A percentile compares a stretch with the other conserved stretches of the same genome.
Conservation (phyloP, 257 asterid species). For the Ophiorrhiza pumila region DNA sequence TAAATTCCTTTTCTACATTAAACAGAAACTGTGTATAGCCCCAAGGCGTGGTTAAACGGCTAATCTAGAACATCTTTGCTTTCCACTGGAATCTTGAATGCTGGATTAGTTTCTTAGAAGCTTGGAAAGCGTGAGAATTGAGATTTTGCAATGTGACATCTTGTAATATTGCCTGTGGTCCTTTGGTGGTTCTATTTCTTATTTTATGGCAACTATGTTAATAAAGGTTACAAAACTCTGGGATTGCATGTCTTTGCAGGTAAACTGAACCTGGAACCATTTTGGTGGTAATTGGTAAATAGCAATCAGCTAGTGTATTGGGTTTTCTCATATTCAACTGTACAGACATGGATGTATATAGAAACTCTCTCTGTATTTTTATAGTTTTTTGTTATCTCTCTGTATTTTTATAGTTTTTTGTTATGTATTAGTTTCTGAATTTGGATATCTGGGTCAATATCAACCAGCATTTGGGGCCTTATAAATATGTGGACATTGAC, state of each 20-base stretch:
- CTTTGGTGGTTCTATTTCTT: not conserved
- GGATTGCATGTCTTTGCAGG: not conserved
- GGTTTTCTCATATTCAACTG: not conserved
- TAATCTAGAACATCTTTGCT: not conserved
- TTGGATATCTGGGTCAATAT: not conserved
- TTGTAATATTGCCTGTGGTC: not conserved
- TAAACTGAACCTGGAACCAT: not conserved
- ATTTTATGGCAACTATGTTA: not conserved
- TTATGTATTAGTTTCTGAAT: not conserved
- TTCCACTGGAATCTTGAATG: not conserved
- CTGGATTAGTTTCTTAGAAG: not conserved
- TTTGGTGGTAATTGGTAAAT: not conserved
- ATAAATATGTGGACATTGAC: too few relatives aligned
- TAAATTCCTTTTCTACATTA: not conserved
- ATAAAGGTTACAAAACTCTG: not conserved
- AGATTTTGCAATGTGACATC: not conserved
- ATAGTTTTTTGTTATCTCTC: not conserved
- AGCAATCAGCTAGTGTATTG: not conserved
- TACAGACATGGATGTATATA: slow-evolving; percentile 16
- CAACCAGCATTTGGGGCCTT: not conserved
- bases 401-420: not conserved
- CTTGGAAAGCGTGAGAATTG: not conserved
- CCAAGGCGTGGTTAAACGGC: not conserved
- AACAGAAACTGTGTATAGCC: too few relatives aligned
- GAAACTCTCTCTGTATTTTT: not conserved